Conservation (phyloP, 225 moss, liverwort and hornwort species). For the Marchantia paleacea region DNA sequence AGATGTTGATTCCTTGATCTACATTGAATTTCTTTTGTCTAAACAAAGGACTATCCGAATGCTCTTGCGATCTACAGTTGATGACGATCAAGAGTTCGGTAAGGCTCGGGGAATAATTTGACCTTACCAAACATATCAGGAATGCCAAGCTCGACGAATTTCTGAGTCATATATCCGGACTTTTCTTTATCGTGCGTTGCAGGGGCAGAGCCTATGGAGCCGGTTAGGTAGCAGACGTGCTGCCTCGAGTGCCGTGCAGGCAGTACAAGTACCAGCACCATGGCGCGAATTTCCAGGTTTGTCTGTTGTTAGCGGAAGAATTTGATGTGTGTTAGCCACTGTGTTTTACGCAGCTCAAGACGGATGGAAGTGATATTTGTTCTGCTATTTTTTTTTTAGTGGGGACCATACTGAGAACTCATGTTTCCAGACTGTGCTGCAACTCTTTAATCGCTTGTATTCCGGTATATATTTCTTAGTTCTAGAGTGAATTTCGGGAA, state of each 20-base stretch:
- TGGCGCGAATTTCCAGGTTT: conserved; percentile 79
- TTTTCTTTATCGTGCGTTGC: background rate
- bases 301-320: background rate
- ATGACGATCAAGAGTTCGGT: background rate
- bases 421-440: background rate
- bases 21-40: too few relatives aligned
- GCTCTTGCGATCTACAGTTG: too few relatives aligned
- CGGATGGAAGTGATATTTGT: background rate
- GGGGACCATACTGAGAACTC: background rate
- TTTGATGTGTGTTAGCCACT: background rate
- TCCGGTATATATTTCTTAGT: background rate
- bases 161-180: background rate
- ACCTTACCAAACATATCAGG: too few relatives aligned
- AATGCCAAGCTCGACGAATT: background rate
- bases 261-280: conserved; percentile 48
- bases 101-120: too few relatives aligned
- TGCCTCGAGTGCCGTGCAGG: conserved; percentile 31
- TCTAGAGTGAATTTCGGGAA: background rate
- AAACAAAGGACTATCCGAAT: too few relatives aligned
- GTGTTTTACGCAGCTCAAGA: background rate
- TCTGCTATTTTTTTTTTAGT: too few relatives aligned
- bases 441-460: background rate
- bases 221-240: conserved; percentile 22
- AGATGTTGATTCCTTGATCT: background rate
- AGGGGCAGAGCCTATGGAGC: conserved; percentile 12